Percentiles rank a stretch among this genome's conserved stretches.
phyloP scores from a whole-genome alignment of 495 filamentous ascomycete genomes.

The Penicillium pulvis region DNA sequence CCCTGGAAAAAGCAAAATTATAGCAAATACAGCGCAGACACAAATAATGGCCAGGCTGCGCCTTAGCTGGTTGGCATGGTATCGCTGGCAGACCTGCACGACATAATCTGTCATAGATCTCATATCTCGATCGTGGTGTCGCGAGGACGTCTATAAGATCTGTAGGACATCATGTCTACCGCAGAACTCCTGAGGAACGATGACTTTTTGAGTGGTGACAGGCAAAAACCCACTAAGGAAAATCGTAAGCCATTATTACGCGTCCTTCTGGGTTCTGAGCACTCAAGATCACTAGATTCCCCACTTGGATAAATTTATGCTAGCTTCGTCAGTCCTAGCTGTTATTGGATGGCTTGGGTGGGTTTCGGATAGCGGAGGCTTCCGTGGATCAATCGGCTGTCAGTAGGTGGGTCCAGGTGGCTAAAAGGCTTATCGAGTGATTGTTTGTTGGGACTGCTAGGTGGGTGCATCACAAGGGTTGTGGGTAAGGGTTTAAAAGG shows the following conservation, averaged over 20 bases:
- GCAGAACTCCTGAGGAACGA: background rate
- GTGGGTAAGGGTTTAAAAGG: background rate
- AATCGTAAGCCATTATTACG: background rate
- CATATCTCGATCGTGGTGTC: background rate
- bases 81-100: background rate
- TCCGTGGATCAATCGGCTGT: background rate
- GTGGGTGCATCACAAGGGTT: background rate
- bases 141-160: background rate
- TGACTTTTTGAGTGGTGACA: background rate
- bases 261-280: background rate
- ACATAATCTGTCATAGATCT: background rate
- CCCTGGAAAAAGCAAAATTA: slow-evolving; percentile 1
- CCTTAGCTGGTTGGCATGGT: background rate
- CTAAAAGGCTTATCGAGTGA: background rate
- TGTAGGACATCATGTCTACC: background rate
- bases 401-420: background rate
- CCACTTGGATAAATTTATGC: background rate
- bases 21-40: background rate
- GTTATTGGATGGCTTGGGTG: background rate
- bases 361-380: background rate
- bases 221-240: background rate
- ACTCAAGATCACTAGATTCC: background rate
- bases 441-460: background rate
- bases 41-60: background rate
- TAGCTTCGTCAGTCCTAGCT: background rate